Base-by-base conservation (phyloP, 805 yeast genomes). In the Lachancea mirantina region DNA sequence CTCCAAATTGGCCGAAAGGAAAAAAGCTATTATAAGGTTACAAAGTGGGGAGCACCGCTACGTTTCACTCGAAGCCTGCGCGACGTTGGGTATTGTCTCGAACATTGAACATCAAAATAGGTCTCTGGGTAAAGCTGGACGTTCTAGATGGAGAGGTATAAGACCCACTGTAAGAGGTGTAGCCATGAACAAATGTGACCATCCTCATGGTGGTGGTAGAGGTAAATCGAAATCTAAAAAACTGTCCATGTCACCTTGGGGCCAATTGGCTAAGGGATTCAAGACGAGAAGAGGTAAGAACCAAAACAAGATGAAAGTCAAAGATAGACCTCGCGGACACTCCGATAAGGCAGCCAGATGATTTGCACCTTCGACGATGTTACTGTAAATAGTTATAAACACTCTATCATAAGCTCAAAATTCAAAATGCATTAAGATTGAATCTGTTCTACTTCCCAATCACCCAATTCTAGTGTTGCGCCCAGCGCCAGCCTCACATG, bases 131-230 rank as follows among this genome's bases (percentile, higher is more conserved):
- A 92, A 92, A 61, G 98, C 98, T 15, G 98, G 98, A 52, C 76
- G 96, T 62, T 70, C 80, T 33, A 79, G 98, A 59, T 80, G 87
- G 70, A 67, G 82, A 55, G 98, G 97, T 43, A 78, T 81, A 52
- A 78, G 97, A 62, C 98, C 98, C 22, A 76, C 79, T 32, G 96
- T 88, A 23, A 81, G 98, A 68, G 98, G 98, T 74, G 84, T 85
- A 49, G 97, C 98, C 30, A 85, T 84, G 95, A 92, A 92, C 65
- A 92, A 92, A 43, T 76, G 78, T 57, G 96, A 92, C 62, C 98
- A 92, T 68, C 98, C 98, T 45, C 88, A 85, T 54, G 98, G 98
- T 70, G 98, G 98, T 79, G 98, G 98, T 66, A 79, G 98, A 72
- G 98, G 98, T 75, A 92, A 92, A 63, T 83, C 95, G 40, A 92